Base-by-base conservation (phyloP, 1,139 yeast species). In the Kluyveromyces sp. region DNA sequence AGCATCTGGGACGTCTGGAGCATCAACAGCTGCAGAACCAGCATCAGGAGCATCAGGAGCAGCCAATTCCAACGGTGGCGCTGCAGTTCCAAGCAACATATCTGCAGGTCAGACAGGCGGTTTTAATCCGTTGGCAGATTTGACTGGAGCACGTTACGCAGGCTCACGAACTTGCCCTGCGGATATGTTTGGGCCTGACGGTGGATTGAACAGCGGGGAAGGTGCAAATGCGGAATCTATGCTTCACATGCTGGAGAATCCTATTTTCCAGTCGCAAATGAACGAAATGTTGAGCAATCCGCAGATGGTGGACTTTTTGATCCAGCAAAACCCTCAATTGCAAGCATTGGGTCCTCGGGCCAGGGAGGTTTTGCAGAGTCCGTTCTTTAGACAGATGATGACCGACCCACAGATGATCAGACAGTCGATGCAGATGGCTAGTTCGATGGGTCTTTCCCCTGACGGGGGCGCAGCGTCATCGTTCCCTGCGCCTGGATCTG, bases 91-190 rank as follows among this genome's bases (percentile, higher is more conserved):
- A 15, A 67, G 82, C 25, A 86, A 82, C 60, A 75, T 92, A 50
- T 80, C 96, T 3, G 78, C 97, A 2, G 98, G 98, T 3, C 64
- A 60, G 48, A 84, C 81, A 54, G 94, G 94, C 10, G 78, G 95
- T 0, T 87, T 84, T 65, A 88, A 92, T 65, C 95, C 96, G 29
- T 71, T 92, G 56, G 92, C 96, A 4, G 96, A 85, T 53, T 72
- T 92, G 56, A 90, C 97, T 0, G 94, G 96, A 38, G 97, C 97
- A 1, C 78, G 97, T 47, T 92, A 89, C 61, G 97, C 97, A 2
- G 98, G 1, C 83, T 81, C 56, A 67, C 70, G 43, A 90, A 88
- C 57, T 72, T 92, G 63, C 97, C 98, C 2, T 2, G 88, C 90
- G 0, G 80, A 85, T 41, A 78, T 87, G 83, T 89, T 92, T 69